Percentiles rank a stretch among this genome's conserved stretches.
Conservation (phyloP, 1,284 basidiomycete species). For the Cutaneotrichosporon dermatis region DNA sequence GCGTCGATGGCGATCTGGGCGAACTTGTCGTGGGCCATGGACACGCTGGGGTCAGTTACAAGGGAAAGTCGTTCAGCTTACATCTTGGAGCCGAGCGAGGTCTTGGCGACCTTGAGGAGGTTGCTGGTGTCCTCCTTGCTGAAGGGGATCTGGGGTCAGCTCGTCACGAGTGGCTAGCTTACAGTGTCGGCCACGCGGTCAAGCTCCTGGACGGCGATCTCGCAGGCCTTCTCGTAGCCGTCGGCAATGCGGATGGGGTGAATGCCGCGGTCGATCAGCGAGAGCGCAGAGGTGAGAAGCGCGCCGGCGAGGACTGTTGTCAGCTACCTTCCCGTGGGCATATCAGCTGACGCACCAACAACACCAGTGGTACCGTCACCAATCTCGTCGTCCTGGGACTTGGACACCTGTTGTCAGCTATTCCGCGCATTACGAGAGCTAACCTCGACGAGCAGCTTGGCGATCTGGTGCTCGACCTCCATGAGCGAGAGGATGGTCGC, state of each 20-base stretch:
- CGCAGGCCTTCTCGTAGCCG: slow-evolving; percentile 91
- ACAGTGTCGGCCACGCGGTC: slow-evolving; percentile 82
- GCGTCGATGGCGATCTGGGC: slow-evolving; percentile 97
- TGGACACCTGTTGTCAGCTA: slow-evolving; percentile 54
- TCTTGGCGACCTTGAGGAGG: slow-evolving; percentile 90
- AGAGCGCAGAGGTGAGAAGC: slow-evolving; percentile 60
- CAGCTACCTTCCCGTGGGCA: background rate
- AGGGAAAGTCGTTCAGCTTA: background rate
- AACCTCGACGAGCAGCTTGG: slow-evolving; percentile 92
- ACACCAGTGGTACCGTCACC: slow-evolving; percentile 99
- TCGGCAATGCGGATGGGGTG: slow-evolving; percentile 98
- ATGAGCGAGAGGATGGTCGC: slow-evolving; percentile 93
- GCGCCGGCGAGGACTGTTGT: slow-evolving; percentile 86
- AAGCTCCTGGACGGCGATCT: slow-evolving; percentile 81
- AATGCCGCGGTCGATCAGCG: slow-evolving; percentile 91
- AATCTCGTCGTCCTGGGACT: slow-evolving; percentile 98
- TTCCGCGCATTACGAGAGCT: background rate
- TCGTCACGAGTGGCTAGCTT: background rate
- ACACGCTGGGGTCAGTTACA: slow-evolving; percentile 61
- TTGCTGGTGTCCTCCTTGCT: slow-evolving; percentile 76
- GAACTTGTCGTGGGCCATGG: slow-evolving; percentile 91
- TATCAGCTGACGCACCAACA: slow-evolving; percentile 64
- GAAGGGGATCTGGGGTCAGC: slow-evolving; percentile 56
- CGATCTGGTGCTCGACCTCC: slow-evolving; percentile 98
- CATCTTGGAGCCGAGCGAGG: slow-evolving; percentile 94